Conservation (phyloP, 495 filamentous ascomycete genomes). For the Penicillium paradoxum region DNA sequence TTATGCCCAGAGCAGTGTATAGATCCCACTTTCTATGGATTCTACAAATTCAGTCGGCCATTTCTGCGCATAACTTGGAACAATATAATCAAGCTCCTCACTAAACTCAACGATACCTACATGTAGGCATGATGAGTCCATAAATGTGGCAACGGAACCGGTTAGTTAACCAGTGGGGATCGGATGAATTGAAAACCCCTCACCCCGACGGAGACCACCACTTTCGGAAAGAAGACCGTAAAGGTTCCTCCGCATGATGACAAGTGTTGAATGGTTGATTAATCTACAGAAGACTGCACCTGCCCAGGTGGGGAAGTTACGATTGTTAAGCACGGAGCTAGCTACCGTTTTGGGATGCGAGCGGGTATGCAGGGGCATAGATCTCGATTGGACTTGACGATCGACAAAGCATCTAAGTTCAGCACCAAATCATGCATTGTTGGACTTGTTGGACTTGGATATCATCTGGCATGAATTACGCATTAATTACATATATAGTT, state of each 20-base stretch:
- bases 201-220: slow-evolving; percentile 20
- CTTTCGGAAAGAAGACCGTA: slow-evolving; percentile 30
- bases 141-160: slow-evolving; percentile 6
- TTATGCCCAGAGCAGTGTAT: slow-evolving; percentile 7
- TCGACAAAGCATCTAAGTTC: too few species aligned
- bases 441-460: too few species aligned
- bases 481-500: slow-evolving; percentile 1
- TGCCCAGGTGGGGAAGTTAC: neutral
- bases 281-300: neutral
- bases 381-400: neutral
- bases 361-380: neutral
- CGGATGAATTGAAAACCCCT: slow-evolving; percentile 15
- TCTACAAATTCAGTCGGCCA: neutral
- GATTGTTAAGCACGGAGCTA: slow-evolving; percentile 9
- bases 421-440: too few species aligned
- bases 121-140: neutral
- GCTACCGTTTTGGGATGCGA: neutral
- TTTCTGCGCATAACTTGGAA: neutral
- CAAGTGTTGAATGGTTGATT: neutral
- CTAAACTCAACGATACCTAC: neutral
- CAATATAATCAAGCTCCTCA: neutral
- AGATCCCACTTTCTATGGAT: slow-evolving; percentile 12
- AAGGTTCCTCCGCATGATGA: neutral
- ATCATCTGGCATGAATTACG: neutral
- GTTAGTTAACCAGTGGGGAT: slow-evolving; percentile 16